Percentiles rank a stretch among this genome's conserved stretches.
phyloP scores from a whole-genome alignment of 2,329 filamentous ascomycete genomes.

The Amauroascus niger region DNA sequence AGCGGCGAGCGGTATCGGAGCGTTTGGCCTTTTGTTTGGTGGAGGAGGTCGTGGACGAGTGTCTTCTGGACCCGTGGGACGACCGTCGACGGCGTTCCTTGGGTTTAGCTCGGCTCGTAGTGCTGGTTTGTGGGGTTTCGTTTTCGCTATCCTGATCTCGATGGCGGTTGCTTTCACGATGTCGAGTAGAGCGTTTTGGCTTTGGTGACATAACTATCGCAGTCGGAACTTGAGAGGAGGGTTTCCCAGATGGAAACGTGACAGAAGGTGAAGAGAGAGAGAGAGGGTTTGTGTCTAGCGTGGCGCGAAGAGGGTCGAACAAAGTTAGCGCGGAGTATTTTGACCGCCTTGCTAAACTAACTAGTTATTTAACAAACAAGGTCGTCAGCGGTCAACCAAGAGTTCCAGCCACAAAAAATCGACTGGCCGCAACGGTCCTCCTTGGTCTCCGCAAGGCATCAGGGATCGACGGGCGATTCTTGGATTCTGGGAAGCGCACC shows the following conservation, averaged over 20 bases:
- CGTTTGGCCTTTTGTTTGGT: conserved; percentile 17
- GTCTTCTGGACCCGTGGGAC: conserved; percentile 21
- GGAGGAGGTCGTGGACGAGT: conserved; percentile 9
- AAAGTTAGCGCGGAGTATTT: background rate
- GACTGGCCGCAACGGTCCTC: conserved; percentile 10
- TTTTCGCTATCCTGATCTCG: conserved; percentile 22
- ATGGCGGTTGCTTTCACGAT: conserved; percentile 25
- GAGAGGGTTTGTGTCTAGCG: conserved; percentile 18
- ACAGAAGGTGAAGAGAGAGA: background rate
- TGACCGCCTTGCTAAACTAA: background rate
- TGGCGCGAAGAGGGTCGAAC: conserved; percentile 11
- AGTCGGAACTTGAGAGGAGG: no score
- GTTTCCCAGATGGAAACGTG: no score
- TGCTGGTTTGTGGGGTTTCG: conserved; percentile 7
- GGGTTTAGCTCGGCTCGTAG: conserved; percentile 5
- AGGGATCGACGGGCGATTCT: conserved; percentile 9
- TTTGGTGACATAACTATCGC: conserved; percentile 34
- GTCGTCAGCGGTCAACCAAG: no score
- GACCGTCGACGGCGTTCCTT: conserved; percentile 23
- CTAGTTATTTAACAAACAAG: no score
- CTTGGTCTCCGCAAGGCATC: conserved; percentile 12
- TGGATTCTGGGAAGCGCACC: background rate
- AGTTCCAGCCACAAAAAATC: conserved; percentile 11
- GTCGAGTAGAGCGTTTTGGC: conserved; percentile 30
- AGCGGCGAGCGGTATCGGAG: conserved; percentile 17